A percentile compares a stretch with the other conserved stretches of the same genome.
Conservation (phyloP, 2,329 filamentous ascomycete species). For the Stachybotrys chartarum region DNA sequence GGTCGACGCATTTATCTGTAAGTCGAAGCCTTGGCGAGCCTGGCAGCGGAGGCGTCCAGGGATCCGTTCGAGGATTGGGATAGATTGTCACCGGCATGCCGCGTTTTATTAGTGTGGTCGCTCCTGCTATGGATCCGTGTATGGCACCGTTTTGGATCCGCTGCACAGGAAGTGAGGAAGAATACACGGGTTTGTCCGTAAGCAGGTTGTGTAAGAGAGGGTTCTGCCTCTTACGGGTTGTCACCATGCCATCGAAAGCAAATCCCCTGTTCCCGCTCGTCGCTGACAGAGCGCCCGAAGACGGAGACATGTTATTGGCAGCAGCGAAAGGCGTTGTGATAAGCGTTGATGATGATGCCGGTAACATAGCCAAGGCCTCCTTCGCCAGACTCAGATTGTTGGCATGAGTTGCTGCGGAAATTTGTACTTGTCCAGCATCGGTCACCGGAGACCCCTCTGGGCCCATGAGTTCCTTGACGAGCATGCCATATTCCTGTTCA, state of each 20-base stretch:
- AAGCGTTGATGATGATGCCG: slow-evolving; percentile 76
- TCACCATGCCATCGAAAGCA: slow-evolving; percentile 41
- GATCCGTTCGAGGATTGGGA: slow-evolving; percentile 61
- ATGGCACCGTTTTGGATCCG: slow-evolving; percentile 40
- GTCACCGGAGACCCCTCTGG: slow-evolving; percentile 17
- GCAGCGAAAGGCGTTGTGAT: slow-evolving; percentile 84
- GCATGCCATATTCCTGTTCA: slow-evolving; percentile 74
- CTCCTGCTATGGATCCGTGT: slow-evolving; percentile 7
- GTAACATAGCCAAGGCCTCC: slow-evolving; percentile 65
- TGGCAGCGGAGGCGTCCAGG: slow-evolving; percentile 61
- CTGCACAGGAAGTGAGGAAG: slow-evolving; percentile 77
- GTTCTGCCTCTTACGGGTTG: slow-evolving; percentile 56
- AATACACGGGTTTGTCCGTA: slow-evolving; percentile 89
- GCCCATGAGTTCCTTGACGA: slow-evolving; percentile 53
- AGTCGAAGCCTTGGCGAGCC: slow-evolving; percentile 58
- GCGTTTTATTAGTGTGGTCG: slow-evolving; percentile 75
- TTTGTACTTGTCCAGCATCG: slow-evolving; percentile 21
- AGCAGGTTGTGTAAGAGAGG: slow-evolving; percentile 92
- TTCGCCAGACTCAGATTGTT: slow-evolving; percentile 69
- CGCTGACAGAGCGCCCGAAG: slow-evolving; percentile 26
- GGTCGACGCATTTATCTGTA: slow-evolving; percentile 74
- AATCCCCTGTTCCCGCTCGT: slow-evolving; percentile 44
- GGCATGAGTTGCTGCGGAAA: slow-evolving; percentile 40
- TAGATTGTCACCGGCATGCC: slow-evolving; percentile 85
- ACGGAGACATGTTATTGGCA: slow-evolving; percentile 36